These are phyloP conservation scores for Exophiala oligosperma DNA, from an alignment of 2,329 filamentous ascomycete genomes.

Conservation along the genomic window DNA sequence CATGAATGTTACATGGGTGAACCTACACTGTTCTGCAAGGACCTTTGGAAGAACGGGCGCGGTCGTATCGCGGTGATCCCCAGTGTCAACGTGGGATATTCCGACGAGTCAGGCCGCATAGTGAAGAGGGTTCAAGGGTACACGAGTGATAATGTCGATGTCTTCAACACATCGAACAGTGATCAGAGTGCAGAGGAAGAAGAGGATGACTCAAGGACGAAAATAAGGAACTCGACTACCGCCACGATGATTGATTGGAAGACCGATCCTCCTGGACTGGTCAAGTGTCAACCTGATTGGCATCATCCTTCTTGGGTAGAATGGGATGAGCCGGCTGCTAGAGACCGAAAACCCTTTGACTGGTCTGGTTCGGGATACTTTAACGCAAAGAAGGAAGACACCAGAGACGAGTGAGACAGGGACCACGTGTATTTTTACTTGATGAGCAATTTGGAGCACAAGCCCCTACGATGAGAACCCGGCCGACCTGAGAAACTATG, in stretches of 20 bases:
- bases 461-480: too few species aligned
- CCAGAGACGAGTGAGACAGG: neutral
- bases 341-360: constrained; percentile 8
- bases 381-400: constrained; percentile 5
- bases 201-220: too few species aligned
- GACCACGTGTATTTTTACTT: too few species aligned
- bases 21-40: constrained; percentile 58
- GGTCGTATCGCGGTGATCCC: constrained; percentile 59
- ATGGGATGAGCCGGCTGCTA: constrained; percentile 11
- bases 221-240: neutral
- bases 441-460: too few species aligned
- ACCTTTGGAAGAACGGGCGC: constrained; percentile 54
- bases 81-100: constrained; percentile 57
- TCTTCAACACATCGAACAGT: neutral
- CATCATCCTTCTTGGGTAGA: constrained; percentile 12
- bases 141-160: constrained; percentile 30
- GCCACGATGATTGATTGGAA: constrained; percentile 26
- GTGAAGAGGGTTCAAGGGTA: constrained; percentile 56
- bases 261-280: constrained; percentile 22
- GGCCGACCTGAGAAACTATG: too few species aligned
- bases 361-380: constrained; percentile 16
- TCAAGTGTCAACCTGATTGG: constrained; percentile 27
- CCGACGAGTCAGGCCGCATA: constrained; percentile 43
- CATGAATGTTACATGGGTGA: constrained; percentile 57
- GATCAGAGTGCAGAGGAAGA: too few species aligned